A percentile compares a stretch with the other conserved stretches of the same genome.
Evolutionary conservation across 176 grass and related monocot species (phyloP).

Genomic region (Carex pumila): DNA sequence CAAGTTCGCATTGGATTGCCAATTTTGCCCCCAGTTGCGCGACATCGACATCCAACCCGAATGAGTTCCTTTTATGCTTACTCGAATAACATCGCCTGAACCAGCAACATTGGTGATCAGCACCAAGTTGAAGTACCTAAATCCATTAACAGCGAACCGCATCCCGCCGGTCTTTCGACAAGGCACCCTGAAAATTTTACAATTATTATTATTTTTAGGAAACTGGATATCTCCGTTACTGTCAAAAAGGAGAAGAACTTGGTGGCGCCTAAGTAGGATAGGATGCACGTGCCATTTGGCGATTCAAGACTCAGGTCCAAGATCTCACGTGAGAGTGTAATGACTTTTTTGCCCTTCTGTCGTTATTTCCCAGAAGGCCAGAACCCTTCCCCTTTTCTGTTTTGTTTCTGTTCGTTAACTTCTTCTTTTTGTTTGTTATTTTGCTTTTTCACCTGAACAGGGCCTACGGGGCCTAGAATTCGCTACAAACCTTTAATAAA

Average conservation of each 20-base stretch:
- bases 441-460: not conserved
- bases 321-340: constrained; percentile 5
- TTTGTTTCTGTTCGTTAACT: not conserved
- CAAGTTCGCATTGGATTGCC: constrained; percentile 47
- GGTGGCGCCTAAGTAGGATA: not conserved
- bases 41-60: constrained; percentile 48
- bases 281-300: not conserved
- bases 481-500: not conserved
- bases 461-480: not conserved
- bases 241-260: not conserved
- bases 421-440: not conserved
- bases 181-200: constrained; percentile 29
- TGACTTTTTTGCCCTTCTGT: constrained; percentile 8
- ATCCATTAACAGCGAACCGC: constrained; percentile 45
- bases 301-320: not conserved
- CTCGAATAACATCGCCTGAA: constrained; percentile 41
- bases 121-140: constrained; percentile 56
- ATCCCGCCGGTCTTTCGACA: constrained; percentile 40
- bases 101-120: constrained; percentile 55
- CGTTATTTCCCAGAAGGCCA: not conserved
- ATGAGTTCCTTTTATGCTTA: constrained; percentile 34
- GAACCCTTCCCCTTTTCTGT: not conserved
- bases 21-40: constrained; percentile 57
- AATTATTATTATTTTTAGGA: not conserved
- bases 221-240: not conserved